These are phyloP conservation scores for Fragaria iinumae DNA, from an alignment of 306 rosid species.

Conservation along the genomic window DNA sequence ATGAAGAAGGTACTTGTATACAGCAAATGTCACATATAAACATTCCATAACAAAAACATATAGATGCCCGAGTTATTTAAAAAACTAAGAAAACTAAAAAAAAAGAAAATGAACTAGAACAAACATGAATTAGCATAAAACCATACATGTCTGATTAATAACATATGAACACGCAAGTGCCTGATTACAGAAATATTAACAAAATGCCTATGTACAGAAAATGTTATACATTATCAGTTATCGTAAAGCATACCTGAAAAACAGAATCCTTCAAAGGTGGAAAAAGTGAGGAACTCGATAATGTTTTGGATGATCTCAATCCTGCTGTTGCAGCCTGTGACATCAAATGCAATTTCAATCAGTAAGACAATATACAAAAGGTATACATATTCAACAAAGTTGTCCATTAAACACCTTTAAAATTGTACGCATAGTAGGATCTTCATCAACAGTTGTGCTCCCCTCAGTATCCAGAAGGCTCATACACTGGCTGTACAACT, in stretches of 20 bases:
- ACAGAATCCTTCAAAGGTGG: conserved; percentile 55
- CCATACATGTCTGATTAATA: background rate
- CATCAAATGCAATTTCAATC: conserved; percentile 13
- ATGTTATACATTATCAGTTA: conserved; percentile 1
- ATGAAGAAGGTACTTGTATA: background rate
- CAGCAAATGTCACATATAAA: background rate
- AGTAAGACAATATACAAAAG: background rate
- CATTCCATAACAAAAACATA: background rate
- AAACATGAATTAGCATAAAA: background rate
- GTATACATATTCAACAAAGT: background rate
- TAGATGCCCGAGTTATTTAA: background rate
- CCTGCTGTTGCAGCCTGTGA: conserved; percentile 65
- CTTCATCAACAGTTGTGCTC: conserved; percentile 42
- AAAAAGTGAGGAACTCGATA: conserved; percentile 45
- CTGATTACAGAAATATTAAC: background rate
- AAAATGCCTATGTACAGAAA: background rate
- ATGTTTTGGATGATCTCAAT: conserved; percentile 41
- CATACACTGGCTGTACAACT: conserved; percentile 68
- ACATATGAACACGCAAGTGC: background rate
- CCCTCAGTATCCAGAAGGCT: conserved; percentile 47
- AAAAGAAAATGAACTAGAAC: background rate
- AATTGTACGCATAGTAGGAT: conserved; percentile 37
- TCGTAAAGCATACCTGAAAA: conserved; percentile 59
- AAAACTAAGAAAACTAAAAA: no score
- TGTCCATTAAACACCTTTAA: conserved; percentile 51